These are phyloP conservation scores for Chlorella sp. DNA, from an alignment of 139 green algal genomes.

Conservation along the genomic window DNA sequence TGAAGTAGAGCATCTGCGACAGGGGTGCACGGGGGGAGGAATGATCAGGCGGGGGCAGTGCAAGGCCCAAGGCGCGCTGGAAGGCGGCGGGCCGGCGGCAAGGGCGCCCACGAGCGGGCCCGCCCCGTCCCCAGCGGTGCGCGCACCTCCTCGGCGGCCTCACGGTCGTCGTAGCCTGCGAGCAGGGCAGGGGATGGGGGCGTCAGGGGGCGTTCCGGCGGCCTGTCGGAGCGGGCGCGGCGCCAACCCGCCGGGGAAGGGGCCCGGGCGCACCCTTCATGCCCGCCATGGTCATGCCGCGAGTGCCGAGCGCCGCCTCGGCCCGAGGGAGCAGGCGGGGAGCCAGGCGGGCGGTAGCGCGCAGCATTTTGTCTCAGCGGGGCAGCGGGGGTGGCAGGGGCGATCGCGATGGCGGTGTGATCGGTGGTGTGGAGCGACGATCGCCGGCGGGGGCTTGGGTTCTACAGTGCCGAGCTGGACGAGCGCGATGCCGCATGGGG, in stretches of 20 bases:
- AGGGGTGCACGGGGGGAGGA: background rate
- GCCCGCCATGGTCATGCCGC: constrained; percentile 23
- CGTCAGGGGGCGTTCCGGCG: too few relatives aligned
- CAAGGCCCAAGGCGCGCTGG: background rate
- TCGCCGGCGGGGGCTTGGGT: background rate
- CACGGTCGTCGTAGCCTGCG: constrained; percentile 48
- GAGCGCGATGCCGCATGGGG: background rate
- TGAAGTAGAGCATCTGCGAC: constrained; percentile 36
- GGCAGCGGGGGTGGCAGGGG: too few relatives aligned
- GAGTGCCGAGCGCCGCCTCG: constrained; percentile 3
- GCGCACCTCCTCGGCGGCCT: constrained; percentile 45
- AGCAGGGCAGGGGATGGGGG: background rate
- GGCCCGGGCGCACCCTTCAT: constrained; percentile 15
- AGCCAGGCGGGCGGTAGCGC: background rate
- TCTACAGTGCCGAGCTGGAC: background rate
- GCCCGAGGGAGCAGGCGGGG: constrained; percentile 10
- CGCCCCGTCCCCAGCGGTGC: background rate
- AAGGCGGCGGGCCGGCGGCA: background rate
- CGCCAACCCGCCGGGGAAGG: background rate
- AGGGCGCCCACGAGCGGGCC: background rate
- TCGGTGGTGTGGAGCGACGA: background rate
- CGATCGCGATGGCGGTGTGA: background rate
- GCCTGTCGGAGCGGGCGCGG: background rate
- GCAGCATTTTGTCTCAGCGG: constrained; percentile 17
- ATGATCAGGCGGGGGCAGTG: too few relatives aligned